Conservation (phyloP, 192 early-diverging fungal species). For the Radiomyces spectabilis region DNA sequence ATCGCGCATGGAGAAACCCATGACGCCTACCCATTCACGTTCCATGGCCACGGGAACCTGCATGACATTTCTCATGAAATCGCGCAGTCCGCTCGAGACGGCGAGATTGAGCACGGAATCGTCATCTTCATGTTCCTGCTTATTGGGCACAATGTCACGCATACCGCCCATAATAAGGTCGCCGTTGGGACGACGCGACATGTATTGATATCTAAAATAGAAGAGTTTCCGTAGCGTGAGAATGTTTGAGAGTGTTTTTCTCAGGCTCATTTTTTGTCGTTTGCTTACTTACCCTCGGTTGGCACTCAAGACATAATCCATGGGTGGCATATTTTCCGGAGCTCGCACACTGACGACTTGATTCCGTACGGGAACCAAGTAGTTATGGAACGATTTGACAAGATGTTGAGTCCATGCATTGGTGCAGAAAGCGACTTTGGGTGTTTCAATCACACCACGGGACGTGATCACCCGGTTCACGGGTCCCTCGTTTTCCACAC, state of each 20-base stretch:
- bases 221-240: too few relatives aligned
- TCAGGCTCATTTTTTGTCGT: too few relatives aligned
- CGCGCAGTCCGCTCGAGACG: conserved; percentile 2
- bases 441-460: conserved; percentile 8
- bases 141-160: conserved; percentile 4
- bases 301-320: conserved; percentile 27
- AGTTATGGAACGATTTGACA: not conserved
- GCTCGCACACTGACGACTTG: conserved; percentile 12
- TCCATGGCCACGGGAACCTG: not conserved
- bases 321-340: conserved; percentile 9
- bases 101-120: conserved; percentile 8
- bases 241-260: too few relatives aligned
- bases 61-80: not conserved
- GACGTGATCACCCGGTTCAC: conserved; percentile 1
- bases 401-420: conserved; percentile 17
- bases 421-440: conserved; percentile 11
- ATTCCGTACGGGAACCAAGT: conserved; percentile 13
- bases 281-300: conserved; percentile 6
- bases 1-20: conserved; percentile 9
- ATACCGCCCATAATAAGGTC: conserved; percentile 18
- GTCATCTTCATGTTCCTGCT: conserved; percentile 4
- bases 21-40: conserved; percentile 20
- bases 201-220: conserved; percentile 7
- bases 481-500: not conserved
- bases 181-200: conserved; percentile 17